These are phyloP conservation scores for Aspergillus funiculosus DNA, from an alignment of 495 filamentous ascomycete genomes.

Conservation along the genomic window DNA sequence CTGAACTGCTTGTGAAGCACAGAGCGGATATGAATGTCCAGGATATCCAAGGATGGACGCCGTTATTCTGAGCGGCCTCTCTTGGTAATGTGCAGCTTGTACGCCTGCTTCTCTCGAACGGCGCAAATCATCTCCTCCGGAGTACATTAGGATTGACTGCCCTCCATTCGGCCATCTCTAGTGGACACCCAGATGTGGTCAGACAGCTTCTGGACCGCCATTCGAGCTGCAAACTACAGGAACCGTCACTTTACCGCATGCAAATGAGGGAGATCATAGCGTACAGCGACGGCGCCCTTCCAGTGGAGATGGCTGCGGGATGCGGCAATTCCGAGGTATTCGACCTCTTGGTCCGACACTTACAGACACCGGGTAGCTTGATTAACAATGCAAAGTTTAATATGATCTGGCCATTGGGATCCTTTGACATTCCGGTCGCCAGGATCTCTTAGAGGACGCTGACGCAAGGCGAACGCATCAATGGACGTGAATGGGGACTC, in stretches of 20 bases:
- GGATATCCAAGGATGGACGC: constrained; percentile 17
- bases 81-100: constrained; percentile 10
- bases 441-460: constrained; percentile 8
- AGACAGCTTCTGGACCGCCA: constrained; percentile 12
- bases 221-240: background rate
- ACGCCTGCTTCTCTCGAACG: constrained; percentile 10
- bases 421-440: background rate
- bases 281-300: background rate
- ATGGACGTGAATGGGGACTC: background rate
- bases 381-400: constrained; percentile 7
- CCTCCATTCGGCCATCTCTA: constrained; percentile 14
- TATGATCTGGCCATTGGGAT: background rate
- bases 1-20: constrained; percentile 27
- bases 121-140: constrained; percentile 7
- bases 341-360: constrained; percentile 1
- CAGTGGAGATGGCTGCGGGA: constrained; percentile 1
- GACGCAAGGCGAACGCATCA: constrained; percentile 3
- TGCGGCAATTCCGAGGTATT: constrained; percentile 1
- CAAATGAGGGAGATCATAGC: background rate
- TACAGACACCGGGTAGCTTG: background rate
- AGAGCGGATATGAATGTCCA: constrained; percentile 28
- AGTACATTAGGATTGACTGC: constrained; percentile 17
- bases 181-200: constrained; percentile 3
- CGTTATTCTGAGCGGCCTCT: constrained; percentile 27
- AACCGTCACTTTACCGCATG: background rate